These are phyloP conservation scores for Hippophae gyantsensis DNA, from an alignment of 306 rosid species.

Conservation along the genomic window DNA sequence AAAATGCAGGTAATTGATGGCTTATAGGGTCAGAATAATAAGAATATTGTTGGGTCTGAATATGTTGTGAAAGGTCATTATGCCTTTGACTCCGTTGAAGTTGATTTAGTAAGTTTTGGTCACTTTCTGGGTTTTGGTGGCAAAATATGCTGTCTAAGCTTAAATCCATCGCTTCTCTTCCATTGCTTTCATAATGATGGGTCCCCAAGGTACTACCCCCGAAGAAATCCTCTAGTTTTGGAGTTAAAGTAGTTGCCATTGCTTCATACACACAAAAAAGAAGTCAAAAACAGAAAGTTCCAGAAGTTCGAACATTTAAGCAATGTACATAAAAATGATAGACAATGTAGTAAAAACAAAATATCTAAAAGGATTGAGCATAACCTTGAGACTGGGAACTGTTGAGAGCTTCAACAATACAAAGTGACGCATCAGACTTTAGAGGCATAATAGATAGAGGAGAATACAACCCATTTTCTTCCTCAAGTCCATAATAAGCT, in stretches of 20 bases:
- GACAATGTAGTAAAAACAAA: neutral
- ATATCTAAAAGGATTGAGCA: constrained; percentile 5
- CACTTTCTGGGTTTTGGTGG: constrained; percentile 31
- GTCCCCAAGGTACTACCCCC: constrained; percentile 60
- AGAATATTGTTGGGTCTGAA: constrained; percentile 24
- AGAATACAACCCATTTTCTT: constrained; percentile 44
- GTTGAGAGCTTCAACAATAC: constrained; percentile 52
- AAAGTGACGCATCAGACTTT: constrained; percentile 74
- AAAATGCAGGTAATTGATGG: constrained; percentile 28
- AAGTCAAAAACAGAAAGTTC: constrained; percentile 13
- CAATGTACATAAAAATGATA: neutral
- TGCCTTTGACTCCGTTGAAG: constrained; percentile 17
- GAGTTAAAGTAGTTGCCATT: constrained; percentile 45
- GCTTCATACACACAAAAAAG: constrained; percentile 18
- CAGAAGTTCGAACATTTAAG: neutral
- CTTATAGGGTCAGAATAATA: constrained; percentile 30
- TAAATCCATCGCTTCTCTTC: constrained; percentile 51
- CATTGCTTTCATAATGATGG: constrained; percentile 56
- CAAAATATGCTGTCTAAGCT: constrained; percentile 58
- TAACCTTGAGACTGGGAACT: constrained; percentile 64
- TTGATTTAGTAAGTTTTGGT: constrained; percentile 31
- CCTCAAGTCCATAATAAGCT: constrained; percentile 45
- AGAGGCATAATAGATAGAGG: constrained; percentile 61
- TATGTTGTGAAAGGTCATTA: constrained; percentile 22
- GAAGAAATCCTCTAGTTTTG: constrained; percentile 83